phyloP scores from a whole-genome alignment of 2,329 filamentous ascomycete species.

The Alternaria arbusti region DNA sequence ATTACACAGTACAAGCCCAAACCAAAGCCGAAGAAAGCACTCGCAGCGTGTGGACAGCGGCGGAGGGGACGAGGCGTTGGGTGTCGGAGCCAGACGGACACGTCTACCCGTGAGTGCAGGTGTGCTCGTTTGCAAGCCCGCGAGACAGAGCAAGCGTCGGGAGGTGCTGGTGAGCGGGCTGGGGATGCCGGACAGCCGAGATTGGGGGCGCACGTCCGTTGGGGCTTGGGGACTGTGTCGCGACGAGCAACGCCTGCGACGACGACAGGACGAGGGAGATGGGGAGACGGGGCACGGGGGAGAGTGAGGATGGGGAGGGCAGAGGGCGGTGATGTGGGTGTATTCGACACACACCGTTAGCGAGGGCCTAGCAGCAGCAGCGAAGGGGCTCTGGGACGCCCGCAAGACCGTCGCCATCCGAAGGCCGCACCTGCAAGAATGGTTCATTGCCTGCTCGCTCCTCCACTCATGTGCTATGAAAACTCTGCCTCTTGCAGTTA shows the following conservation, averaged over 20 bases:
- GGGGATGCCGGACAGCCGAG: slow-evolving; percentile 16
- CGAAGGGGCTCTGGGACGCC: slow-evolving; percentile 1
- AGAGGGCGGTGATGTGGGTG: slow-evolving; percentile 11
- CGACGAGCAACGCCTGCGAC: slow-evolving; percentile 29
- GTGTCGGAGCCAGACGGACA: slow-evolving; percentile 12
- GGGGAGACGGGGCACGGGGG: slow-evolving; percentile 13
- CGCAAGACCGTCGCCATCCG: slow-evolving; percentile 12
- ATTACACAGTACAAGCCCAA: slow-evolving; percentile 17
- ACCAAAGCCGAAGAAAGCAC: slow-evolving; percentile 13
- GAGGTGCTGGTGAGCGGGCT: slow-evolving; percentile 9
- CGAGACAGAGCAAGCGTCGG: slow-evolving; percentile 17
- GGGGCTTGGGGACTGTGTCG: slow-evolving; percentile 15
- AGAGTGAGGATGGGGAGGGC: slow-evolving; percentile 8
- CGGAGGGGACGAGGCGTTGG: slow-evolving; percentile 13
- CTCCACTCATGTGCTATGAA: slow-evolving; percentile 27
- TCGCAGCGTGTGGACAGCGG: slow-evolving; percentile 7
- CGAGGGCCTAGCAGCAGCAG: slow-evolving; percentile 11
- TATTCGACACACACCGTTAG: slow-evolving; percentile 9
- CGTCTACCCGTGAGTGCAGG: slow-evolving; percentile 7
- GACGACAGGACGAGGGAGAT: slow-evolving; percentile 14
- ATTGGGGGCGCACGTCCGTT: slow-evolving; percentile 16
- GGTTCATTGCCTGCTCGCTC: slow-evolving; percentile 23
- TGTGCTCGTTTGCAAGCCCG: slow-evolving; percentile 9
- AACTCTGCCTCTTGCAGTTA: slow-evolving; percentile 30
- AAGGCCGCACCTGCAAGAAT: slow-evolving; percentile 20